A percentile compares a stretch with the other conserved stretches of the same genome.
These are phyloP conservation scores for Phytophthora ramorum DNA, from an alignment of 352 stramenopile genomes.

Conservation along the genomic window DNA sequence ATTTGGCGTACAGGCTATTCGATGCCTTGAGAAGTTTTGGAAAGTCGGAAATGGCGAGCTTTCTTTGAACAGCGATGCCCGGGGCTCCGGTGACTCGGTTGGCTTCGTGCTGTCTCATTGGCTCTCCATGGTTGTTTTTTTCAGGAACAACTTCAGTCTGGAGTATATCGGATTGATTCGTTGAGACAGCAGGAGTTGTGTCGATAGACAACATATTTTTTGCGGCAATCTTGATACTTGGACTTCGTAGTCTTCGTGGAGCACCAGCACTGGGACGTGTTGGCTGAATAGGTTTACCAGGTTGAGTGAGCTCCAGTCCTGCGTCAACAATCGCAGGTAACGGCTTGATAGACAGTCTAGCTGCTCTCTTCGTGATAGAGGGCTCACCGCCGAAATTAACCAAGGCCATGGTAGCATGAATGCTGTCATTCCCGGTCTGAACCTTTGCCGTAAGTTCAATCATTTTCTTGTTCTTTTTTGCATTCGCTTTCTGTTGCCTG, in stretches of 20 bases:
- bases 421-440: slow-evolving; percentile 48
- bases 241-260: slow-evolving; percentile 27
- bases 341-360: background rate
- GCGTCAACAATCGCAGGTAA: background rate
- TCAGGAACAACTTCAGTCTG: background rate
- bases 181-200: background rate
- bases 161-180: slow-evolving; percentile 30
- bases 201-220: slow-evolving; percentile 40
- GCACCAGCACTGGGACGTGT: slow-evolving; percentile 10
- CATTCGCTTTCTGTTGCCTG: slow-evolving; percentile 52
- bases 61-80: slow-evolving; percentile 19
- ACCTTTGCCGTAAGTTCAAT: slow-evolving; percentile 45
- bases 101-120: slow-evolving; percentile 1
- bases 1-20: slow-evolving; percentile 40
- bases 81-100: background rate
- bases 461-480: slow-evolving; percentile 50
- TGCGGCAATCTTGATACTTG: slow-evolving; percentile 48
- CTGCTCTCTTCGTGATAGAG: slow-evolving; percentile 7
- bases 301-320: background rate
- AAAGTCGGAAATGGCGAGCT: slow-evolving; percentile 46
- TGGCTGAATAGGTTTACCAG: slow-evolving; percentile 8
- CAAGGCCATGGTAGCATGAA: slow-evolving; percentile 1
- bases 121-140: slow-evolving; percentile 7
- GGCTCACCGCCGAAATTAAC: slow-evolving; percentile 1
- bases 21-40: slow-evolving; percentile 42